Conservation (phyloP, 306 rosid genomes). For the Cicer judaicum region DNA sequence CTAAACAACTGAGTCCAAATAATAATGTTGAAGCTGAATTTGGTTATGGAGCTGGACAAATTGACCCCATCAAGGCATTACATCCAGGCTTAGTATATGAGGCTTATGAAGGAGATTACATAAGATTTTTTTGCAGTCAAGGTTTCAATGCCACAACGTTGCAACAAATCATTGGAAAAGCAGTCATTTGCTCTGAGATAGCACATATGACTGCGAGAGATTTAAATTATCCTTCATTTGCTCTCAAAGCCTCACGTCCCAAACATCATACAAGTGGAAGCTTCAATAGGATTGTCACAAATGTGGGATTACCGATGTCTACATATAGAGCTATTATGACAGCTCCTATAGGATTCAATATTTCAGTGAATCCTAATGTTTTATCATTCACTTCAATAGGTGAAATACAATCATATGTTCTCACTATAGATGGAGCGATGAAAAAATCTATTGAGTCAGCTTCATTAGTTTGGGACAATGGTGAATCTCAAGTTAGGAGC, state of each 20-base stretch:
- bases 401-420: neutral
- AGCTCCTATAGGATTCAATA: neutral
- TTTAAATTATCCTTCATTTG: neutral
- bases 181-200: neutral
- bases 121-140: constrained; percentile 53
- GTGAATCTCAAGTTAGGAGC: neutral
- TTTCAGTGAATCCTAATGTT: neutral
- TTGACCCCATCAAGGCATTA: constrained; percentile 18
- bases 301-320: neutral
- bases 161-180: constrained; percentile 31
- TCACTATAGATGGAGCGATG: neutral
- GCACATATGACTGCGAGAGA: neutral
- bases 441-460: neutral
- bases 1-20: no score
- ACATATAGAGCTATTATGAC: neutral
- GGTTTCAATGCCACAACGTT: constrained; percentile 44
- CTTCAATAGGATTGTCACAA: neutral
- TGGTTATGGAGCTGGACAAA: no score
- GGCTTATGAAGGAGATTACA: constrained; percentile 39
- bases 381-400: neutral
- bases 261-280: neutral
- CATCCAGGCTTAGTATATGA: constrained; percentile 57
- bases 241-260: neutral
- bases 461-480: neutral
- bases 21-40: no score